phyloP scores from a whole-genome alignment of 345 rosid genomes.

The Clausena lansium region DNA sequence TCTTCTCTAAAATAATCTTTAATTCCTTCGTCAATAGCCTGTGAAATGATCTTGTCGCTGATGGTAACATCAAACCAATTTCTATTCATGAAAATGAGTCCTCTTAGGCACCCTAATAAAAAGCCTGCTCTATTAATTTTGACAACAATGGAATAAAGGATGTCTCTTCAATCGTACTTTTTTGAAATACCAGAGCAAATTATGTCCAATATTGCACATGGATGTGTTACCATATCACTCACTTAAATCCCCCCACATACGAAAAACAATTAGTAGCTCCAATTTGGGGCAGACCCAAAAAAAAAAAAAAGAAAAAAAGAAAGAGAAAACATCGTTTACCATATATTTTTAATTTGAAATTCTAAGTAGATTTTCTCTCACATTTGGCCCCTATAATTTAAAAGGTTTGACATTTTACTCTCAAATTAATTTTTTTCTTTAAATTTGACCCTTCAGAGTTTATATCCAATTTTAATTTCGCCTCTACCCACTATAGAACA shows the following conservation, averaged over 20 bases:
- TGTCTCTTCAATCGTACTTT: background rate
- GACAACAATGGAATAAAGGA: background rate
- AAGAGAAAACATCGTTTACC: no score
- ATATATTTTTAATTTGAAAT: no score
- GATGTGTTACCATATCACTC: background rate
- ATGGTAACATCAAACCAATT: constrained; percentile 10
- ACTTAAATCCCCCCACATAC: no score
- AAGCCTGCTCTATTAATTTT: background rate
- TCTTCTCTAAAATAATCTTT: background rate
- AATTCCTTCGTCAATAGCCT: background rate
- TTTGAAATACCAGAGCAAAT: background rate
- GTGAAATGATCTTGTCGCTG: background rate
- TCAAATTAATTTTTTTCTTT: no score
- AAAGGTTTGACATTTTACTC: no score
- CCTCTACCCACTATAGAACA: no score
- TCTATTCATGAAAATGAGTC: background rate
- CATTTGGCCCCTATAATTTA: no score
- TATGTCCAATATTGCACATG: constrained; percentile 4
- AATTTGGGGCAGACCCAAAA: background rate
- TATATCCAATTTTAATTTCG: no score
- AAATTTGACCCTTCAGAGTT: no score
- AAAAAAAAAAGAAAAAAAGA: no score
- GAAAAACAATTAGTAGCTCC: no score
- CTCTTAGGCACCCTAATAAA: background rate
- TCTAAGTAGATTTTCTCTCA: no score